Conservation (phyloP, 371 early-diverging fungal genomes). For the Batrachochytrium dendrobatidis region DNA sequence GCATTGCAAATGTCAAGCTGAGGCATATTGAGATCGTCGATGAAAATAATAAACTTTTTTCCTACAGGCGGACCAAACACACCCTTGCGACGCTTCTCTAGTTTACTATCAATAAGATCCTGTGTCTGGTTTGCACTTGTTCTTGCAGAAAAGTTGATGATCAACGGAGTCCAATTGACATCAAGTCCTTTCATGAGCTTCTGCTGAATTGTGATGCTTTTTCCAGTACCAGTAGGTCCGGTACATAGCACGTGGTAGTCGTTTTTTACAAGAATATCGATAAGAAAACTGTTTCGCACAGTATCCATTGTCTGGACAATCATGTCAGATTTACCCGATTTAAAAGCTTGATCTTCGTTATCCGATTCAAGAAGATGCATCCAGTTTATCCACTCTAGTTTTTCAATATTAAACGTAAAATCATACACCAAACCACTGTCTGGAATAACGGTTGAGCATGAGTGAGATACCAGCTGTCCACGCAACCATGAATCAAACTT, state of each 20-base stretch:
- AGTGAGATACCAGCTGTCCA: conserved; percentile 13
- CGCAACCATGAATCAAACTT: conserved; percentile 47
- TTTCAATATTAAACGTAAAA: conserved; percentile 34
- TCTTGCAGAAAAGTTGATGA: conserved; percentile 52
- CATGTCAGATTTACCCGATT: conserved; percentile 19
- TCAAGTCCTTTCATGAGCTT: conserved; percentile 44
- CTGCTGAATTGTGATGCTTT: conserved; percentile 44
- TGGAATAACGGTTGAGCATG: conserved; percentile 29
- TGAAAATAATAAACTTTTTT: conserved; percentile 42
- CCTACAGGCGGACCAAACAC: conserved; percentile 55
- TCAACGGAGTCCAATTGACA: conserved; percentile 33
- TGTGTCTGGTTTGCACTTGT: conserved; percentile 53
- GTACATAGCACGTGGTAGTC: conserved; percentile 44
- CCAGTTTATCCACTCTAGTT: conserved; percentile 42
- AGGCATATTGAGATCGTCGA: conserved; percentile 58
- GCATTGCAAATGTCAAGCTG: conserved; percentile 49
- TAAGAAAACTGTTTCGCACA: conserved; percentile 42
- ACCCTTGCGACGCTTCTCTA: conserved; percentile 54
- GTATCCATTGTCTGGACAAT: conserved; percentile 55
- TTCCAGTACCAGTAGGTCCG: conserved; percentile 55
- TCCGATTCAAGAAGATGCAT: conserved; percentile 34
- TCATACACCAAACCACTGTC: conserved; percentile 38
- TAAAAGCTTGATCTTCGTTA: conserved; percentile 12
- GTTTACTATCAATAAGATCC: conserved; percentile 47
- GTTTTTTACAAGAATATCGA: conserved; percentile 39